Evolutionary conservation across 2,329 filamentous ascomycete genomes (phyloP).

Genomic region (Arthroderma uncinatum): DNA sequence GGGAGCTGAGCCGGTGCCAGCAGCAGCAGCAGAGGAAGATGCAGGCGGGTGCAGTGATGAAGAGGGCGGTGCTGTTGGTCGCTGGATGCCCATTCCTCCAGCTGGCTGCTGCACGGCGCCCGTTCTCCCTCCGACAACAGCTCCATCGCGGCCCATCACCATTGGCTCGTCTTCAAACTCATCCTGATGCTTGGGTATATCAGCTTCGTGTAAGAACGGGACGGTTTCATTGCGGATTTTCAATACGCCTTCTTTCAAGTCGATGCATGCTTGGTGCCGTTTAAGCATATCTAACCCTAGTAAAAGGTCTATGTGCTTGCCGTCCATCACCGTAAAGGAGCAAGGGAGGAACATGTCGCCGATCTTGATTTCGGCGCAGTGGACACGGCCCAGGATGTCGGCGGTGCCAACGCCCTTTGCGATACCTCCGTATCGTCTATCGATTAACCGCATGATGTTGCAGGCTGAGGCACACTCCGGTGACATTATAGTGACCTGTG

Average conservation of each 20-base stretch:
- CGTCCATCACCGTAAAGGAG: conserved; percentile 99
- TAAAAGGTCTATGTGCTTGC: conserved; percentile 86
- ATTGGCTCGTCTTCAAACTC: conserved; percentile 69
- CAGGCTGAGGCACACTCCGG: conserved; percentile 82
- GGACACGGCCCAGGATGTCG: conserved; percentile 85
- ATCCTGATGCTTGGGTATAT: conserved; percentile 76
- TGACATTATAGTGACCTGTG: conserved; percentile 98
- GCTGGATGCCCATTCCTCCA: conserved; percentile 15
- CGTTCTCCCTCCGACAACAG: conserved; percentile 70
- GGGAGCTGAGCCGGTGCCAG: no score
- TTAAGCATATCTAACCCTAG: conserved; percentile 95
- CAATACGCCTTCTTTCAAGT: conserved; percentile 71
- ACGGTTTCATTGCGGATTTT: conserved; percentile 83
- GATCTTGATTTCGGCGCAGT: conserved; percentile 90
- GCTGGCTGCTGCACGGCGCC: conserved; percentile 49
- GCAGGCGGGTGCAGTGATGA: neutral
- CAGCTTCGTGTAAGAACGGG: conserved; percentile 79
- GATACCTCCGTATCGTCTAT: conserved; percentile 81
- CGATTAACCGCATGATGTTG: conserved; percentile 91
- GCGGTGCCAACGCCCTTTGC: conserved; percentile 91
- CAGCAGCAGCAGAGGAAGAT: conserved; percentile 3
- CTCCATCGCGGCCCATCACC: conserved; percentile 76
- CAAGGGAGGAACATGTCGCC: conserved; percentile 78
- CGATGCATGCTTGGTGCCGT: conserved; percentile 84
- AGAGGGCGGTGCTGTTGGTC: conserved; percentile 15